Evolutionary conservation across 129 eudicot species (phyloP).

Genomic region (Cynara cardunculus): DNA sequence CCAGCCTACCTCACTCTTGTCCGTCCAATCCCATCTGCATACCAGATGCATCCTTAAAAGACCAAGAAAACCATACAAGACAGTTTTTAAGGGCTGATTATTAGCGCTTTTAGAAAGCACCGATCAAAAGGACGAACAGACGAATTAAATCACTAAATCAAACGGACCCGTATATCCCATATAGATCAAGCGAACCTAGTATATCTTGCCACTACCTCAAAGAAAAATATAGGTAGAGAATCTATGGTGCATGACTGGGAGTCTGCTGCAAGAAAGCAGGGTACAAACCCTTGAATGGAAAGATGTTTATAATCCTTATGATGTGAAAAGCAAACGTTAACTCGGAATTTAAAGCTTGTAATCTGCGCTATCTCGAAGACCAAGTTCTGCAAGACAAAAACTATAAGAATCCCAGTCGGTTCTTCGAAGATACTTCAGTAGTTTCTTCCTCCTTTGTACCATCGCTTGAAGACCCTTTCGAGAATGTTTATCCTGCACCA

Average conservation of each 20-base stretch:
- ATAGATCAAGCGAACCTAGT: too few relatives aligned
- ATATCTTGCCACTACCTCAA: neutral
- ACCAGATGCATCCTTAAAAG: too few relatives aligned
- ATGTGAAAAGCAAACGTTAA: neutral
- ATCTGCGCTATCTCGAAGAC: conserved; percentile 79
- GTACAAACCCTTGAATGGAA: neutral
- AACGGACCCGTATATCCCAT: neutral
- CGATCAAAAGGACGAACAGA: neutral
- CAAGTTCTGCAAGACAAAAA: conserved; percentile 84
- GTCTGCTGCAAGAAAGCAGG: neutral
- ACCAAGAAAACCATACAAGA: neutral
- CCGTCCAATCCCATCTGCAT: too few relatives aligned
- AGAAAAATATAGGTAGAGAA: neutral
- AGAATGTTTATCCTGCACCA: conserved; percentile 85
- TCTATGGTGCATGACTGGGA: neutral
- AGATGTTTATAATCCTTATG: neutral
- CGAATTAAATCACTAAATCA: neutral
- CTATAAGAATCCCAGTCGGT: conserved; percentile 96
- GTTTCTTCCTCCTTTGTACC: conserved; percentile 80
- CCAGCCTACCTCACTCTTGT: too few relatives aligned
- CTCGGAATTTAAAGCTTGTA: conserved; percentile 41
- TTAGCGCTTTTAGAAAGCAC: neutral
- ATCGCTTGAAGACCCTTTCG: conserved; percentile 76
- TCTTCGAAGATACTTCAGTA: conserved; percentile 76
- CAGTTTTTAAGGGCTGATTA: neutral